These are phyloP conservation scores for Macrolepiota fuliginosa DNA, from an alignment of 768 basidiomycete genomes.

Conservation along the genomic window DNA sequence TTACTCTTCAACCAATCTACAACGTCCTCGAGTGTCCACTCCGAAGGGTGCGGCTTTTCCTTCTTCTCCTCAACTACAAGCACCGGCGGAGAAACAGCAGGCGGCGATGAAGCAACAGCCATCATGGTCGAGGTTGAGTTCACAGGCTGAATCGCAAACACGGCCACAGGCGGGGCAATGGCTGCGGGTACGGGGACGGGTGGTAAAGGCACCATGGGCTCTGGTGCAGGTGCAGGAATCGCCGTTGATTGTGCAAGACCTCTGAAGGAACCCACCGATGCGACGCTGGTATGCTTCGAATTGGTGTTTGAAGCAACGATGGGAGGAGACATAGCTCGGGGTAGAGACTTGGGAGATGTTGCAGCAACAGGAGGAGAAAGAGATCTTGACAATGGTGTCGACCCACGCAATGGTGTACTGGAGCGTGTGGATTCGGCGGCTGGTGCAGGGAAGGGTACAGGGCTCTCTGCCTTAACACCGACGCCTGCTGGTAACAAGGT, in stretches of 20 bases:
- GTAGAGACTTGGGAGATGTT: neutral
- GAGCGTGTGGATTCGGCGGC: neutral
- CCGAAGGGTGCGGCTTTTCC: conserved; percentile 49
- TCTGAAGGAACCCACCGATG: conserved; percentile 14
- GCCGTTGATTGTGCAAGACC: neutral
- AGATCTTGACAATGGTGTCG: neutral
- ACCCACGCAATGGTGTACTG: neutral
- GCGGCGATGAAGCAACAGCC: conserved; percentile 10
- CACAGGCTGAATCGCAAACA: neutral
- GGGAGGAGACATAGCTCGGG: conserved; percentile 17
- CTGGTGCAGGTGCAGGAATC: neutral
- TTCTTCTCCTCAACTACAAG: conserved; percentile 24
- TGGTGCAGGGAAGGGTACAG: neutral
- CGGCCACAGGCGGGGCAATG: neutral
- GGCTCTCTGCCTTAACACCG: neutral
- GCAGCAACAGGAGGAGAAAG: neutral
- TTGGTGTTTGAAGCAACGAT: conserved; percentile 21
- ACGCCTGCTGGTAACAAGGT: neutral
- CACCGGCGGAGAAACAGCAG: conserved; percentile 16
- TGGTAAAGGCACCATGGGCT: neutral
- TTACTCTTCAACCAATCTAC: conserved; percentile 82
- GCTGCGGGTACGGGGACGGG: neutral
- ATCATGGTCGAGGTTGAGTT: neutral
- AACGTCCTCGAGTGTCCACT: conserved; percentile 90
- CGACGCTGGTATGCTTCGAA: conserved; percentile 44